Evolutionary conservation across 768 basidiomycete species (phyloP).

Genomic region (Auricularia sp.): DNA sequence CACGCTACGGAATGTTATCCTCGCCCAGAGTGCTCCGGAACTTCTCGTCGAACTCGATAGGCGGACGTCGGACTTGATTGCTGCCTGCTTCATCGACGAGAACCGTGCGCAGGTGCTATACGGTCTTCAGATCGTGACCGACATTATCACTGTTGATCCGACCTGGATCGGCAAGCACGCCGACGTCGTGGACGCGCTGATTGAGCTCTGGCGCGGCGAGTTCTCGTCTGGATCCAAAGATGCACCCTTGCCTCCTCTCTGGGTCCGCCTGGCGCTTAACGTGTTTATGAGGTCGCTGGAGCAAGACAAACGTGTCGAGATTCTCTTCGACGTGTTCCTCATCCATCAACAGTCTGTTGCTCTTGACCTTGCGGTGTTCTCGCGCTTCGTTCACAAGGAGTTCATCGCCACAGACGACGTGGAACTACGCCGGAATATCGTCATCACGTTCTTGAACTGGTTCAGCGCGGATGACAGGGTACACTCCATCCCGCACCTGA

Average conservation of each 20-base stretch:
- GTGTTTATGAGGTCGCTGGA: constrained; percentile 69
- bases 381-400: constrained; percentile 78
- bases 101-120: constrained; percentile 48
- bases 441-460: constrained; percentile 79
- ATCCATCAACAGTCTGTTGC: constrained; percentile 71
- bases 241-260: constrained; percentile 22
- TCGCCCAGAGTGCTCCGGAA: constrained; percentile 65
- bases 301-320: constrained; percentile 66
- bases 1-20: constrained; percentile 74
- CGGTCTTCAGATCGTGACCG: constrained; percentile 65
- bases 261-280: constrained; percentile 55
- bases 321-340: constrained; percentile 80
- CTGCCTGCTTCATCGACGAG: constrained; percentile 38
- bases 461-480: constrained; percentile 59
- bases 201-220: constrained; percentile 61
- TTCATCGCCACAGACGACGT: constrained; percentile 62
- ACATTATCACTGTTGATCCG: constrained; percentile 57
- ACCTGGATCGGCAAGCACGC: constrained; percentile 62
- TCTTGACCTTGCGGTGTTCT: constrained; percentile 67
- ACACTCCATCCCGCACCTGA: constrained; percentile 63
- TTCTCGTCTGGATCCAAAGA: constrained; percentile 12
- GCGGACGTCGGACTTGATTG: constrained; percentile 43
- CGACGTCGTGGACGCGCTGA: constrained; percentile 57
- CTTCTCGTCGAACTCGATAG: constrained; percentile 58
- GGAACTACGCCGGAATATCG: constrained; percentile 68